Evolutionary conservation across 2,329 filamentous ascomycete species (phyloP).

Genomic region (Ophiostoma ulmi): DNA sequence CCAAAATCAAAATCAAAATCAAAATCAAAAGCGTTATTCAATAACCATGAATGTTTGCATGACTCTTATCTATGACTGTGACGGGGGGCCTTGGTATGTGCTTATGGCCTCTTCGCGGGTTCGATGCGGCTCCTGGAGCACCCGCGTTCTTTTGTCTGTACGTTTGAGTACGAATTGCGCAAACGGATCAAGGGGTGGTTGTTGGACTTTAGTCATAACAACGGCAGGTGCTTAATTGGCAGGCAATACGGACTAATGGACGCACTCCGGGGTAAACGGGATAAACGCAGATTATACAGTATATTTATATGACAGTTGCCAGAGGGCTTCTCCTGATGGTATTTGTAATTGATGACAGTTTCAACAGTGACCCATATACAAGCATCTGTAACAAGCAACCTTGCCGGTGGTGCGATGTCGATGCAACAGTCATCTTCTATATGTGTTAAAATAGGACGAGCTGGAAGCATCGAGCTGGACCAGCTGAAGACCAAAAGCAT

Average conservation of each 20-base stretch:
- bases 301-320: too few relatives aligned
- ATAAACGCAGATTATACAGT: not conserved
- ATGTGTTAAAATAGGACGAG: too few relatives aligned
- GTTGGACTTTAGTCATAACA: not conserved
- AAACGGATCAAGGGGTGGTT: not conserved
- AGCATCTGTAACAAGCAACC: too few relatives aligned
- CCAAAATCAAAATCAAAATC: not conserved
- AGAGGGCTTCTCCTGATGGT: too few relatives aligned
- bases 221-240: not conserved
- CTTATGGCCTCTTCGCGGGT: not conserved
- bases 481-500: not conserved
- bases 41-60: too few relatives aligned
- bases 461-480: not conserved
- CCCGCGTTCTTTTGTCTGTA: not conserved
- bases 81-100: too few relatives aligned
- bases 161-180: not conserved
- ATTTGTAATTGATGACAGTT: too few relatives aligned
- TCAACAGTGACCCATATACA: too few relatives aligned
- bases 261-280: not conserved
- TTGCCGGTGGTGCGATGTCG: too few relatives aligned
- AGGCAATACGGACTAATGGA: not conserved
- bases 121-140: not conserved
- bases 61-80: not conserved
- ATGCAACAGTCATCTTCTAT: too few relatives aligned
- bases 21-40: not conserved